phyloP scores from a whole-genome alignment of 805 yeast species.

The Suhomyces emberorum region DNA sequence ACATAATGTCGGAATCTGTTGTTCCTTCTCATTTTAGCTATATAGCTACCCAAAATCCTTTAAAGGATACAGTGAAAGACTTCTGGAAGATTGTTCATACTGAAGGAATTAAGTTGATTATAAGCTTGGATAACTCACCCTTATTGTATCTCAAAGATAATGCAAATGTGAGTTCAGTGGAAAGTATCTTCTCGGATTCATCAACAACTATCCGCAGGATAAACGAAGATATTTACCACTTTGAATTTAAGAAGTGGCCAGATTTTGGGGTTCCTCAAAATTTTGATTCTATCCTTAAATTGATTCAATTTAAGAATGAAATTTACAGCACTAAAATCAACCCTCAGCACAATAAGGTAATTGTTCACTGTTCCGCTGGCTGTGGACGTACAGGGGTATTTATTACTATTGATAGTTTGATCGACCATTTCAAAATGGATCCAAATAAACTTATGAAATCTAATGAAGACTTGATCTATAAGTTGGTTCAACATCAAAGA shows the following conservation, averaged over 20 bases:
- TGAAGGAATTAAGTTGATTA: constrained; percentile 32
- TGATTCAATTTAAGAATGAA: constrained; percentile 33
- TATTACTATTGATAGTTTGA: constrained; percentile 32
- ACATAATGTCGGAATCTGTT: constrained; percentile 28
- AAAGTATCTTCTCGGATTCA: constrained; percentile 3
- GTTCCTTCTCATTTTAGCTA: constrained; percentile 23
- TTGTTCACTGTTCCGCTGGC: constrained; percentile 56
- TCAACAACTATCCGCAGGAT: constrained; percentile 10
- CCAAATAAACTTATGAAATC: constrained; percentile 9
- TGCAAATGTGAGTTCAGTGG: constrained; percentile 2
- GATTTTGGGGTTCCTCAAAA: constrained; percentile 43
- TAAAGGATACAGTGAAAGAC: constrained; percentile 39
- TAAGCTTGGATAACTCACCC: constrained; percentile 33
- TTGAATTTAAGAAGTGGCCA: constrained; percentile 45
- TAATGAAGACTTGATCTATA: constrained; percentile 53
- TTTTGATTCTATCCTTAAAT: constrained; percentile 26
- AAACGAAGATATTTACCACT: constrained; percentile 28
- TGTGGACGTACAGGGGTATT: constrained; percentile 72
- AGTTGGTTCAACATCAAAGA: constrained; percentile 63
- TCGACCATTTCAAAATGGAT: constrained; percentile 12
- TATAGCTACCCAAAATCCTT: constrained; percentile 47
- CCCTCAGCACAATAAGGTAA: constrained; percentile 8
- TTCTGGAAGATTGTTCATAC: constrained; percentile 41
- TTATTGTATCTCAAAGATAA: constrained; percentile 15
- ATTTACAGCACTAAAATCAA: constrained; percentile 11